Evolutionary conservation across 1,284 basidiomycete genomes (phyloP).

Genomic region (Heliocybe sulcata): DNA sequence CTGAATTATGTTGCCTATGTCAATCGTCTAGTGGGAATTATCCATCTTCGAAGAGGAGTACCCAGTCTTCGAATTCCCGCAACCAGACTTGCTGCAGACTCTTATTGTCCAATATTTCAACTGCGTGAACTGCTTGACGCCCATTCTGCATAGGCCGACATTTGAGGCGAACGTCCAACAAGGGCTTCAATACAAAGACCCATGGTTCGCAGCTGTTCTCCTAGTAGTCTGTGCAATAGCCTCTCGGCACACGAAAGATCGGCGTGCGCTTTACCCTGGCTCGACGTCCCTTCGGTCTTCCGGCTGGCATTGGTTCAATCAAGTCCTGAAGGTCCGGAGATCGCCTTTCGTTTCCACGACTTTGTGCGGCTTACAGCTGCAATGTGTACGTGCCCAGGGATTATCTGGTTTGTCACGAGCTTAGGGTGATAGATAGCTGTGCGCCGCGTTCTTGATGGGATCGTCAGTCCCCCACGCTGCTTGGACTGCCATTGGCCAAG

Average conservation of each 20-base stretch:
- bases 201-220: slow-evolving; percentile 39
- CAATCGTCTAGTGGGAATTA: slow-evolving; percentile 28
- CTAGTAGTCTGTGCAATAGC: slow-evolving; percentile 47
- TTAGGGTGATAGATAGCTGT: not conserved
- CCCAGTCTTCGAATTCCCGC: slow-evolving; percentile 17
- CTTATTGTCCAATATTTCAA: slow-evolving; percentile 43
- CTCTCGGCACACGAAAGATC: slow-evolving; percentile 42
- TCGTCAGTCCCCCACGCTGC: slow-evolving; percentile 33
- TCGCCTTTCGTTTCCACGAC: slow-evolving; percentile 50
- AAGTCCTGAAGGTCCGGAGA: slow-evolving; percentile 51
- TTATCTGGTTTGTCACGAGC: too few relatives aligned
- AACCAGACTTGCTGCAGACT: slow-evolving; percentile 26
- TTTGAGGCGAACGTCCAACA: slow-evolving; percentile 33
- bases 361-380: slow-evolving; percentile 65
- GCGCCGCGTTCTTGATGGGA: slow-evolving; percentile 17
- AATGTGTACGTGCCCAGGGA: slow-evolving; percentile 23
- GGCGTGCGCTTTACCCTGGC: slow-evolving; percentile 45
- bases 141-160: slow-evolving; percentile 40
- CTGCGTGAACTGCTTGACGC: slow-evolving; percentile 30
- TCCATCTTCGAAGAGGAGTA: slow-evolving; percentile 20
- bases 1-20: not conserved
- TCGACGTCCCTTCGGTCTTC: slow-evolving; percentile 39
- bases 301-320: slow-evolving; percentile 72
- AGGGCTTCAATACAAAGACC: slow-evolving; percentile 32
- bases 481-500: slow-evolving; percentile 36